phyloP scores from a whole-genome alignment of 2,329 filamentous ascomycete genomes.

The Juglanconis oblonga region DNA sequence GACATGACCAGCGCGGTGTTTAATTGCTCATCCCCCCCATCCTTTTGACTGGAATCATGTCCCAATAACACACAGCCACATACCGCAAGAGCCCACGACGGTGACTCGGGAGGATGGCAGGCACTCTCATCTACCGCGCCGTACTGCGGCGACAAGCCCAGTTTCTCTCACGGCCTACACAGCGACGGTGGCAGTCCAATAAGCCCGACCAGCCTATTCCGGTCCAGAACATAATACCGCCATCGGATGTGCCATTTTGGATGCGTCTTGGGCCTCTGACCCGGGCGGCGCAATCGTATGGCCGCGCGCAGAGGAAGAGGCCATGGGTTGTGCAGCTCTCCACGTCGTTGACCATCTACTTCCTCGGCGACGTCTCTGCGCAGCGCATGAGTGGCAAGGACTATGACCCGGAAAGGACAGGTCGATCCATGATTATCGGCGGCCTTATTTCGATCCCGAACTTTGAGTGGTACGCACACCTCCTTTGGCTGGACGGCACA shows the following conservation, averaged over 20 bases:
- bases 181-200: constrained; percentile 27
- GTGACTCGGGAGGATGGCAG: constrained; percentile 19
- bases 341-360: constrained; percentile 74
- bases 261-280: constrained; percentile 57
- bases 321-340: constrained; percentile 79
- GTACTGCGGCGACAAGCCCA: constrained; percentile 28
- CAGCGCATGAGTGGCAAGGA: constrained; percentile 62
- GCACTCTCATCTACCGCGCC: constrained; percentile 21
- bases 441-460: constrained; percentile 70
- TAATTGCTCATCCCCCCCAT: not conserved
- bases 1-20: not conserved
- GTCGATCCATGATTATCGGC: constrained; percentile 72
- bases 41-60: not conserved
- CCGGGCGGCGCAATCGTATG: constrained; percentile 57
- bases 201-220: constrained; percentile 33
- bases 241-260: constrained; percentile 44
- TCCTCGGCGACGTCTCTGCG: constrained; percentile 73
- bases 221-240: constrained; percentile 38
- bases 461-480: constrained; percentile 68
- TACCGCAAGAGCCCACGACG: not conserved
- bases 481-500: not conserved
- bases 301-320: constrained; percentile 64
- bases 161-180: constrained; percentile 17
- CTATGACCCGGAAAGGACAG: constrained; percentile 68
- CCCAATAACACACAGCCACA: not conserved